These are phyloP conservation scores for Arthrobotrys iridis DNA, from an alignment of 2,329 filamentous ascomycete genomes.

Conservation along the genomic window DNA sequence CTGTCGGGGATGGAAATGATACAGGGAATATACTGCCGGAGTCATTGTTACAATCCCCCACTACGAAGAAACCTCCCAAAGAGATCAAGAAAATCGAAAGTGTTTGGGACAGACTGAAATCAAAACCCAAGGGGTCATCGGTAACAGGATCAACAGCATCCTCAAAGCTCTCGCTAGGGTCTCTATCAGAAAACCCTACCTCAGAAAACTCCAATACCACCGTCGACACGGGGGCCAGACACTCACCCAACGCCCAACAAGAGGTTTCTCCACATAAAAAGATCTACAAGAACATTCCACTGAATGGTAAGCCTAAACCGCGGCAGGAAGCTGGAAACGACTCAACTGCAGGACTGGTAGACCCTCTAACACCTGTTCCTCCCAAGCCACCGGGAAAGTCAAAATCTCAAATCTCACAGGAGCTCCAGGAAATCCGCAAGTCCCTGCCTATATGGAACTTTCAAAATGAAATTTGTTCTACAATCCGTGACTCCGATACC, in stretches of 20 bases:
- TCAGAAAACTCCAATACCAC: slow-evolving; percentile 35
- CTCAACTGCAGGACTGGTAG: slow-evolving; percentile 39
- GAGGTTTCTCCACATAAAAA: neutral
- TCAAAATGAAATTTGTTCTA: slow-evolving; percentile 73
- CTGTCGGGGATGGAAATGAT: neutral
- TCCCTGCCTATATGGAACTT: slow-evolving; percentile 83
- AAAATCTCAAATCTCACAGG: slow-evolving; percentile 30
- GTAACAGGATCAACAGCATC: slow-evolving; percentile 11
- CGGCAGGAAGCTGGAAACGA: slow-evolving; percentile 46
- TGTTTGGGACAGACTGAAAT: slow-evolving; percentile 42
- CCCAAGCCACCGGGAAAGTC: slow-evolving; percentile 24
- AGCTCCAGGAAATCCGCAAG: slow-evolving; percentile 65
- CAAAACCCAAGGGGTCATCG: slow-evolving; percentile 1
- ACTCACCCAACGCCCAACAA: neutral
- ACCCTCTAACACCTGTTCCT: slow-evolving; percentile 35
- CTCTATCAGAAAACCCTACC: neutral
- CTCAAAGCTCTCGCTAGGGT: slow-evolving; percentile 20
- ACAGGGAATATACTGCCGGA: slow-evolving; percentile 10
- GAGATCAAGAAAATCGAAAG: slow-evolving; percentile 21
- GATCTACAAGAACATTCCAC: slow-evolving; percentile 28
- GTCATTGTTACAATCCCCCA: slow-evolving; percentile 1
- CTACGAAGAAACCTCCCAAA: neutral
- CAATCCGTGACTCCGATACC: slow-evolving; percentile 74
- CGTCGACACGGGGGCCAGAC: slow-evolving; percentile 9
- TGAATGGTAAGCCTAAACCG: slow-evolving; percentile 15